Evolutionary conservation across 2,329 filamentous ascomycete species (phyloP), one percentile per base, ranked within the genome.

Genomic region (Colletotrichum sp.): DNA sequence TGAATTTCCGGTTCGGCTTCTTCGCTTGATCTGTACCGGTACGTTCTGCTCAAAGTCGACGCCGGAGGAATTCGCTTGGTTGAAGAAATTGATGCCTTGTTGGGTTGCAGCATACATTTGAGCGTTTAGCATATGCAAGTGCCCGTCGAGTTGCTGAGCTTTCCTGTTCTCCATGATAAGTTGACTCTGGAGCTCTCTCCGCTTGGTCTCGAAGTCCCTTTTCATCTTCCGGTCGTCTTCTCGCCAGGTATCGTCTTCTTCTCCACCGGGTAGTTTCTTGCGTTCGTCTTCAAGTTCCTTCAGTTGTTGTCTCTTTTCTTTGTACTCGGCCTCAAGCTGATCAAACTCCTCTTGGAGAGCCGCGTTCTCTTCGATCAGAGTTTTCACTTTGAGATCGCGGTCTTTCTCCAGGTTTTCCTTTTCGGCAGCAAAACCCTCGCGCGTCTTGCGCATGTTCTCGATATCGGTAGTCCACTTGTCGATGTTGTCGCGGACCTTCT

Each of bases 281-380:
- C 92, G 87, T 78, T 93, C 91, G 74, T 93, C 92, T 82, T 97
- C 95, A 30, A 96, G 88, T 68, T 93, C 90, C 82, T 95, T 95
- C 78, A 96, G 91, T 78, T 93, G 91, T 71, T 78, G 70, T 44
- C 77, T 78, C 77, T 87, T 87, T 71, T 94, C 90, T 78, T 92
- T 93, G 32, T 97, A 89, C 77, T 95, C 93, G 11, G 94, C 90
- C 82, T 97, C 95, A 67, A 96, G 86, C 39, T 88, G 87, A 8
- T 89, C 86, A 74, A 91, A 90, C 72, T 93, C 92, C 52, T 93
- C 90, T 79, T 95, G 93, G 27, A 94, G 86, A 34, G 90, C 86
- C 44, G 86, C 84, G 64, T 93, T 93, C 70, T 92, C 86, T 48
- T 87, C 85, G 59, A 89, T 88, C 52, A 93, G 85, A 57, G 88